Base-by-base conservation (phyloP, 169 alveolate species). In the Plasmodium vivax region DNA sequence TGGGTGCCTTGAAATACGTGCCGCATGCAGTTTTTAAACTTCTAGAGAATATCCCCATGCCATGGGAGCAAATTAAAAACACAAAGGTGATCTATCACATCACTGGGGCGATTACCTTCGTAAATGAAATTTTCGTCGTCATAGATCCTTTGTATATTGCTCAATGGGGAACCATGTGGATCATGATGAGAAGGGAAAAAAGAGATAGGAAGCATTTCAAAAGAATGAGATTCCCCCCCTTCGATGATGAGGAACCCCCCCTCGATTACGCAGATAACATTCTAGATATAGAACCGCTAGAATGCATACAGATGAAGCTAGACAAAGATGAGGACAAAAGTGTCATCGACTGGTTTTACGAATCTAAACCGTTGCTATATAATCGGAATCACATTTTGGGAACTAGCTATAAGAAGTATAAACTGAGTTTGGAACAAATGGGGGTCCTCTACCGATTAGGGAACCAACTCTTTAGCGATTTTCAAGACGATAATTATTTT, bases 141-240 rank as follows among this genome's bases (percentile, higher is more conserved):
- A 99, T 99, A 73, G 99, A 99, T 94, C 99, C 99, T 0, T 97
- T 99, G 19, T 99, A 98, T 95, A 96, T 99, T 83, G 99, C 99
- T 7, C 99, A 99, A 95, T 99, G 99, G 99, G 99, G 99, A 9
- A 98, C 99, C 16, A 98, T 99, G 99, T 99, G 99, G 99, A 99
- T 99, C 34, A 98, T 99, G 99, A 99, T 99, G 99, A 97, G 99
- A 94, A 97, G 99, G 91, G 99, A 99, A 96, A 99, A 99, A 96
- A 97, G 99, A 84, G 99, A 99, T 96, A 96, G 99, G 72, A 97
- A 99, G 12, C 99, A 99, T 97, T 99, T 99, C 97, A 99, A 99
- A 97, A 98, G 99, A 94, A 99, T 99, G 99, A 97, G 99, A 92
- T 99, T 99, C 91, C 99, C 99, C 1, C 99, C 99, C 45, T 99